Evolutionary conservation across 2,329 filamentous ascomycete species (phyloP).

Genomic region (Talaromyces sp.): DNA sequence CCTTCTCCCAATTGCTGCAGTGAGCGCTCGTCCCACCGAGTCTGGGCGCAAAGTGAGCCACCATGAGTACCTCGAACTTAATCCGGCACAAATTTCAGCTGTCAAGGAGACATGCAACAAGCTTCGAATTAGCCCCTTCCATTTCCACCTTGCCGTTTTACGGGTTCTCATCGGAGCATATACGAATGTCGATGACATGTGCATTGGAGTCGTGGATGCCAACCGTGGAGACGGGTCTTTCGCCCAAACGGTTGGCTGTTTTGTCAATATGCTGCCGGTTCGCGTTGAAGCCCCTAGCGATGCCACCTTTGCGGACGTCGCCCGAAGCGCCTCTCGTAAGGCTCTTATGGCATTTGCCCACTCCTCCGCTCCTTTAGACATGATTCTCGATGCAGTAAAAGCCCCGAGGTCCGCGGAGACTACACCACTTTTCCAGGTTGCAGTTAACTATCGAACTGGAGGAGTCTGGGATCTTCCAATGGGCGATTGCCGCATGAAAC

Average conservation of each 20-base stretch:
- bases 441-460: not conserved
- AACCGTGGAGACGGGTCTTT: slow-evolving; percentile 30
- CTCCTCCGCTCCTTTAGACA: not conserved
- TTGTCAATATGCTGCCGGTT: slow-evolving; percentile 47
- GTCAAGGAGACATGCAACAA: not conserved
- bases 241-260: slow-evolving; percentile 38
- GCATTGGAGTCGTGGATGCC: slow-evolving; percentile 47
- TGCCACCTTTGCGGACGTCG: slow-evolving; percentile 20
- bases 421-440: not conserved
- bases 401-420: not conserved
- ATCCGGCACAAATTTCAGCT: not conserved
- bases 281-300: slow-evolving; percentile 24
- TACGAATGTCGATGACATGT: slow-evolving; percentile 24
- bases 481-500: not conserved
- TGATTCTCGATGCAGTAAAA: not conserved
- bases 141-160: slow-evolving; percentile 43
- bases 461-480: not conserved
- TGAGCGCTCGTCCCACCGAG: slow-evolving; percentile 24
- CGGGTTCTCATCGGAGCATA: slow-evolving; percentile 32
- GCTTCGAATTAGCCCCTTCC: slow-evolving; percentile 30
- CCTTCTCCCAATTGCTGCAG: slow-evolving; percentile 18
- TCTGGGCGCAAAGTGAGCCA: slow-evolving; percentile 11
- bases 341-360: not conserved
- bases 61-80: not conserved
- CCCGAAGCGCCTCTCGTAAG: not conserved